phyloP scores from a whole-genome alignment of 805 yeast genomes.

The Nakazawaea sp. region DNA sequence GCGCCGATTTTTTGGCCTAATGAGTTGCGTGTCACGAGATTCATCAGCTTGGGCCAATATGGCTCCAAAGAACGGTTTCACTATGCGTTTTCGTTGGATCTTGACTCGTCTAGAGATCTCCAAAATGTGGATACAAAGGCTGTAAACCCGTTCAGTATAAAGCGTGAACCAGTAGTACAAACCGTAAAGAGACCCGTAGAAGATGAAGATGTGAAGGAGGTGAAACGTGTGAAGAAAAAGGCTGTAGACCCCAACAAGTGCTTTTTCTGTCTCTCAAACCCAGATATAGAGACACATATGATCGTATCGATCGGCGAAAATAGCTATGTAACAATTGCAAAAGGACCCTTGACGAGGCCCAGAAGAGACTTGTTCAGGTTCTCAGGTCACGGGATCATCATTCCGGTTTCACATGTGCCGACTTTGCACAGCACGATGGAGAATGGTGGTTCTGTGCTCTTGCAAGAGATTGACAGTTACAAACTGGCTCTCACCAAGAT shows the following conservation, averaged over 20 bases:
- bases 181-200: conserved; percentile 11
- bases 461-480: conserved; percentile 40
- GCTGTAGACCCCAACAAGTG: conserved; percentile 54
- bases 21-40: conserved; percentile 41
- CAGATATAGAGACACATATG: conserved; percentile 73
- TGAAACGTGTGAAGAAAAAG: conserved; percentile 23
- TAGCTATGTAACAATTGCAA: conserved; percentile 70
- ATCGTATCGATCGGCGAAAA: conserved; percentile 65
- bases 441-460: conserved; percentile 18
- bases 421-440: conserved; percentile 21
- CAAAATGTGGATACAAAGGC: conserved; percentile 16
- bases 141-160: conserved; percentile 24
- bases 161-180: conserved; percentile 3
- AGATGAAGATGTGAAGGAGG: conserved; percentile 1
- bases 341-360: conserved; percentile 72
- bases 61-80: conserved; percentile 60
- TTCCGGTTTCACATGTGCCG: conserved; percentile 73
- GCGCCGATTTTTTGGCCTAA: conserved; percentile 53
- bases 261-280: conserved; percentile 79
- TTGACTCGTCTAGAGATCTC: conserved; percentile 20
- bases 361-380: conserved; percentile 38
- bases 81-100: conserved; percentile 56
- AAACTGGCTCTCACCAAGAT: conserved; percentile 43
- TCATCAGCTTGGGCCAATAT: conserved; percentile 57
- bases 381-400: conserved; percentile 76